These are phyloP conservation scores for Triglochin maritima DNA, from an alignment of 106 monocot species.

Conservation along the genomic window DNA sequence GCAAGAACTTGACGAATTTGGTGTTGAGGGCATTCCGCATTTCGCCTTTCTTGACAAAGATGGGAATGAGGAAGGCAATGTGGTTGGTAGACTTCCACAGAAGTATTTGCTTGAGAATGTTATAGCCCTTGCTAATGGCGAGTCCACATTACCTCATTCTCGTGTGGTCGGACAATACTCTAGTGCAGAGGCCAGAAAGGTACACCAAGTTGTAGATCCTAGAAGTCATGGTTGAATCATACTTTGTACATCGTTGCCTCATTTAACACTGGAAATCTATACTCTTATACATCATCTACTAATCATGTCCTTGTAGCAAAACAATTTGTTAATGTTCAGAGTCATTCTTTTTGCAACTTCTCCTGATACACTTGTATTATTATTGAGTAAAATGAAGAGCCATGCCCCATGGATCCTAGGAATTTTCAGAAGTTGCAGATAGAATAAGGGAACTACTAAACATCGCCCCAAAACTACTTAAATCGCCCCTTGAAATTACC, in stretches of 20 bases:
- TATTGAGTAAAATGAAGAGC: no score
- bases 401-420: no score
- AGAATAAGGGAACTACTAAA: no score
- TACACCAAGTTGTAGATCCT: conserved; percentile 72
- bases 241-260: neutral
- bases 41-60: conserved; percentile 84
- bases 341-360: no score
- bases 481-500: no score
- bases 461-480: no score
- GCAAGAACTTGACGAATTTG: conserved; percentile 96
- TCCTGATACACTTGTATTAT: no score
- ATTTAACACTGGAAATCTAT: no score
- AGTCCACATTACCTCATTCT: conserved; percentile 62
- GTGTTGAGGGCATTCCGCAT: conserved; percentile 96
- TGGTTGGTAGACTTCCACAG: conserved; percentile 72
- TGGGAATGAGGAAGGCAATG: conserved; percentile 89
- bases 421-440: no score
- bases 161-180: conserved; percentile 63
- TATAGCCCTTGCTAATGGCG: conserved; percentile 74
- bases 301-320: no score
- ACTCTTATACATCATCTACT: no score
- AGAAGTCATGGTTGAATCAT: conserved; percentile 66
- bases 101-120: conserved; percentile 81
- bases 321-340: no score
- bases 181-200: conserved; percentile 61